Evolutionary conservation across 345 rosid species (phyloP).

Genomic region (Microthlaspi erraticum): DNA sequence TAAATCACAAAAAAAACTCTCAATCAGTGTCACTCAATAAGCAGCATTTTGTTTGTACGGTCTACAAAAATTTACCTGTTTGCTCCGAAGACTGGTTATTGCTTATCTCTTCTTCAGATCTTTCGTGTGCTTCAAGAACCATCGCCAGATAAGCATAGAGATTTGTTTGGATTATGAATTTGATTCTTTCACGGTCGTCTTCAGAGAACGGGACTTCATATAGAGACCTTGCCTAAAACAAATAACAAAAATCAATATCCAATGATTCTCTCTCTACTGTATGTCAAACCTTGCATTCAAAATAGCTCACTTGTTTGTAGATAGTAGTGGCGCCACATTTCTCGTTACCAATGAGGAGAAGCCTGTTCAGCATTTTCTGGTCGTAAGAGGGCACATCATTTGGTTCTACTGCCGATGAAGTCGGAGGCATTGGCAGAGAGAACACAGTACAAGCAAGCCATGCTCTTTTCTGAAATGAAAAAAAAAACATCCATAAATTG

Average conservation of each 20-base stretch:
- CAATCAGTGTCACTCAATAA: conserved; percentile 11
- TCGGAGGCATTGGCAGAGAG: conserved; percentile 73
- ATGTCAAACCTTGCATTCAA: conserved; percentile 23
- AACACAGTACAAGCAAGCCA: conserved; percentile 53
- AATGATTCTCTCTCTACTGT: conserved; percentile 1
- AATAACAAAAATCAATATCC: conserved; percentile 19
- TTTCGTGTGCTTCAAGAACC: conserved; percentile 69
- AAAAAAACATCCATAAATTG: conserved; percentile 8
- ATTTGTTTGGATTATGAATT: conserved; percentile 76
- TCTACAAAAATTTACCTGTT: conserved; percentile 49
- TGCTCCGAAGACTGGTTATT: conserved; percentile 46
- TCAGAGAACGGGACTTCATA: conserved; percentile 75
- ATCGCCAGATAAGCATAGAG: conserved; percentile 73
- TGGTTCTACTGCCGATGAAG: conserved; percentile 46
- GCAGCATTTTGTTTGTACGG: not conserved
- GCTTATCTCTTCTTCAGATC: conserved; percentile 62
- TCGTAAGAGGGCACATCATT: conserved; percentile 31
- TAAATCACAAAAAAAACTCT: conserved; percentile 33
- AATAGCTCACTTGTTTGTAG: conserved; percentile 72
- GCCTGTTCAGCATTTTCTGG: conserved; percentile 50
- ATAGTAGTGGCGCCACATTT: conserved; percentile 87
- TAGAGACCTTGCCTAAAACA: conserved; percentile 77
- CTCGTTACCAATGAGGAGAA: conserved; percentile 73
- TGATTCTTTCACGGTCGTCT: conserved; percentile 71
- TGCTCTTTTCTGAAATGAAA: conserved; percentile 52